Base-by-base conservation (phyloP, 2,329 filamentous ascomycete species). In the Botryosphaeria agaves region DNA sequence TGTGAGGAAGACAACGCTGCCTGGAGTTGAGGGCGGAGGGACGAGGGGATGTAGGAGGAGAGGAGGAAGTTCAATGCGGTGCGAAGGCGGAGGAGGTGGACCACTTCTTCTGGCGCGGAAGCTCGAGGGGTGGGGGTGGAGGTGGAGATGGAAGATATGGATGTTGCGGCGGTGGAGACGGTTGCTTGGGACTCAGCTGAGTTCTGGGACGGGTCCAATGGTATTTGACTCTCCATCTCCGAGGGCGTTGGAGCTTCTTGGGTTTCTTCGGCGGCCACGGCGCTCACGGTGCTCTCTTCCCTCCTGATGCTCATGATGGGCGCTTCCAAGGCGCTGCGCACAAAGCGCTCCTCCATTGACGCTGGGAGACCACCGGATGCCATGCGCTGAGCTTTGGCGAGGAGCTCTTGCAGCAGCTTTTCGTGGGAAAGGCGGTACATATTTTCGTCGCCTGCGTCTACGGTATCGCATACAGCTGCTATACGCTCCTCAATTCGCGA, bases 281-380 rank as follows among this genome's bases (percentile, higher is more conserved):
- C 39, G 35, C 43, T 51, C 7, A 52, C 32, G 12, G 33, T 51
- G 45, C 49, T 62, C 23, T 69, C 60, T 33, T 73, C 66, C 27
- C 71, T 64, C 43, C 66, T 75, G 24, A 84, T 62, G 18, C 70
- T 70, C 41, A 81, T 58, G 26, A 92, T 60, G 0, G 89, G 87
- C 4, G 74, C 68, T 41, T 89, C 79, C 4, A 98, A 60, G 2
- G 69, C 68, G 44, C 76, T 76, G 30, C 64, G 69, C 6, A 98
- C 72, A 41, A 93, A 91, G 25, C 71, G 76, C 28, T 89, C 79
- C 47, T 94, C 87, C 64, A 98, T 68, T 41, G 77, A 92, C 5
- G 61, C 56, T 2, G 89, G 84, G 7, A 95, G 56, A 0, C 73
- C 71, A 1, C 55, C 58, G 4, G 57, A 52, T n/a, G 64, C 62